Percentiles rank a stretch among this genome's conserved stretches.
Conservation (phyloP, 2,329 filamentous ascomycete species). For the Penicillium polonicum region DNA sequence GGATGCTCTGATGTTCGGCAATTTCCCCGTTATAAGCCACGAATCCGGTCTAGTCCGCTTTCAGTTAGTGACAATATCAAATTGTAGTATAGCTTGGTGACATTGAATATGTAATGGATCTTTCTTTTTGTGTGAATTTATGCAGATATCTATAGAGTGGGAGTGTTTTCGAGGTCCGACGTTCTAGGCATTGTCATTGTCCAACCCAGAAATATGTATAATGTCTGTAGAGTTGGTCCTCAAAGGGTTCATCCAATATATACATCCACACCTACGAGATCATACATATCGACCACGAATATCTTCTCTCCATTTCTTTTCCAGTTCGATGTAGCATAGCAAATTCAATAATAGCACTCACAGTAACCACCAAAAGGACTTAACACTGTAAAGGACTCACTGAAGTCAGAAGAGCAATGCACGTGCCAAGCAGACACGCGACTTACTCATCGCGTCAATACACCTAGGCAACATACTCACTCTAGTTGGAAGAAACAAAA, state of each 20-base stretch:
- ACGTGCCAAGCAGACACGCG: neutral
- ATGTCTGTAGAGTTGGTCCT: neutral
- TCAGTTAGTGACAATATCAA: neutral
- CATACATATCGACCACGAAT: too few relatives aligned
- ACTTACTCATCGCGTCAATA: neutral
- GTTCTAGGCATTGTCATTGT: neutral
- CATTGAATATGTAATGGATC: neutral
- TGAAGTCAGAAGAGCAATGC: neutral
- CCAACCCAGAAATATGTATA: neutral
- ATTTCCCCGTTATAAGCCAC: neutral
- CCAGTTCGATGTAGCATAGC: too few relatives aligned
- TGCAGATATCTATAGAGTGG: neutral
- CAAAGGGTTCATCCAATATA: neutral
- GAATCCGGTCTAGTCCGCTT: constrained; percentile 2
- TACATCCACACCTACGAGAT: neutral
- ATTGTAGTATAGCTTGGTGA: neutral
- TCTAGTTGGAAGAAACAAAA: neutral
- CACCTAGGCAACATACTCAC: neutral
- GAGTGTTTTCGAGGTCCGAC: accelerated
- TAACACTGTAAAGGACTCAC: neutral
- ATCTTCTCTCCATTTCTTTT: neutral
- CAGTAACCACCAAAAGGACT: neutral
- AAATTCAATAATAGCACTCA: neutral
- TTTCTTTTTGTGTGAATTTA: neutral
- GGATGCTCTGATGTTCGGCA: neutral